Evolutionary conservation across 768 basidiomycete genomes (phyloP).

Genomic region (Boletus patriciae): DNA sequence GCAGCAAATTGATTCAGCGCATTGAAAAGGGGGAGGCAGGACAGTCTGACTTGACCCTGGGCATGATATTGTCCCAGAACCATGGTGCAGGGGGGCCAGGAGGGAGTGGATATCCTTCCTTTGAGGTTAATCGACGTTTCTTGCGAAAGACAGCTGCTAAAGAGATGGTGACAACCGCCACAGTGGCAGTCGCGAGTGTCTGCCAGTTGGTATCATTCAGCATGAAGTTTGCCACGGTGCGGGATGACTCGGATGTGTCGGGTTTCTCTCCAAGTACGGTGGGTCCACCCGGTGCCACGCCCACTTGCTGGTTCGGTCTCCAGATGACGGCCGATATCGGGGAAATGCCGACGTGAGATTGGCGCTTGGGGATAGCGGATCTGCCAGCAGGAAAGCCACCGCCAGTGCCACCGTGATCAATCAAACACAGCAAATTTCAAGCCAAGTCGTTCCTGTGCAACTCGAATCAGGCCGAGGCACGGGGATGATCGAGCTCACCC

Average conservation of each 20-base stretch:
- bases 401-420: too few species aligned
- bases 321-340: not conserved
- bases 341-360: too few species aligned
- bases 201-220: not conserved
- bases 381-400: too few species aligned
- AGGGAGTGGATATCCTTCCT: conserved; percentile 12
- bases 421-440: too few species aligned
- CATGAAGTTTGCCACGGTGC: not conserved
- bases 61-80: conserved; percentile 9
- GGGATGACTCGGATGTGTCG: not conserved
- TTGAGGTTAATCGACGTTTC: not conserved
- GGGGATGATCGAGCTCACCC: too few species aligned
- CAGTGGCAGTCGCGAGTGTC: not conserved
- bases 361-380: too few species aligned
- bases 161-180: not conserved
- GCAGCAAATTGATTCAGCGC: not conserved
- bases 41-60: conserved; percentile 9
- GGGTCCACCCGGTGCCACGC: too few species aligned
- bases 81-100: conserved; percentile 15
- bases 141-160: not conserved
- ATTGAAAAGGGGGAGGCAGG: not conserved
- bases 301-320: not conserved
- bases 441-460: not conserved
- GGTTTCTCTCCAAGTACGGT: too few species aligned
- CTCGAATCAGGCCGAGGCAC: too few species aligned